Evolutionary conservation across 2,329 filamentous ascomycete genomes (phyloP), one percentile per base, ranked within the genome.

Genomic region (Neonectria magnoliae): DNA sequence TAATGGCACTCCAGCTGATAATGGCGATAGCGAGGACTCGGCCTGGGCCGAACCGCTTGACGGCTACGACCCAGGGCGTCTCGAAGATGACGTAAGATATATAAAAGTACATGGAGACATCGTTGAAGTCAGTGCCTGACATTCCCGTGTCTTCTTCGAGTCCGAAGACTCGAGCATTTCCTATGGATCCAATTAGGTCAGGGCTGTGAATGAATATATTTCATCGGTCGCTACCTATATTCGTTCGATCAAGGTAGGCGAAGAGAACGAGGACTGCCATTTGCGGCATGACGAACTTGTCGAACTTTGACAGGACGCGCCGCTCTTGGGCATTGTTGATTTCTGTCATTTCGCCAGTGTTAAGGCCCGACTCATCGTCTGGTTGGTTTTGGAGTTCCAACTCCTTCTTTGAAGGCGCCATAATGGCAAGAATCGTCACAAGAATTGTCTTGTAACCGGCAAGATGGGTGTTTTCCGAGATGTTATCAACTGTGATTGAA

Each of bases 121-220:
- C 69, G 56, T 75, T 78, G 56, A 78, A 80, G 5, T 80, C 69
- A 1, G 70, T 71, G 2, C 70, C 71, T 0, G 66, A 64, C 64
- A 79, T 73, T 0, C 73, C 68, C 10, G 78, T 73, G 25, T 76
- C 73, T 20, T 76, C 70, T 2, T 75, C 69, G 4, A 81, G 68
- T 59, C 80, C 73, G 63, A 77, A 70, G 27, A 79, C 72, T 27
- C 77, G 68, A 6, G 77, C 75, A 58, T 81, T 79, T n/a, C 75
- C 78, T 72, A 25, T 9, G 10, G 18, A 11, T 11, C 38, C 5
- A 51, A 4, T 51, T 13, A 51, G n/a, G 8, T 14, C 2, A 10
- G 4, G 11, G 7, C 36, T 5, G 8, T 16, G 18, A 4, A n/a
- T n/a, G 38, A 16, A 25, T 9, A 25, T 9, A 31, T 13, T 11